phyloP scores from a whole-genome alignment of 345 rosid genomes.

The Mallotus nudiflorus region DNA sequence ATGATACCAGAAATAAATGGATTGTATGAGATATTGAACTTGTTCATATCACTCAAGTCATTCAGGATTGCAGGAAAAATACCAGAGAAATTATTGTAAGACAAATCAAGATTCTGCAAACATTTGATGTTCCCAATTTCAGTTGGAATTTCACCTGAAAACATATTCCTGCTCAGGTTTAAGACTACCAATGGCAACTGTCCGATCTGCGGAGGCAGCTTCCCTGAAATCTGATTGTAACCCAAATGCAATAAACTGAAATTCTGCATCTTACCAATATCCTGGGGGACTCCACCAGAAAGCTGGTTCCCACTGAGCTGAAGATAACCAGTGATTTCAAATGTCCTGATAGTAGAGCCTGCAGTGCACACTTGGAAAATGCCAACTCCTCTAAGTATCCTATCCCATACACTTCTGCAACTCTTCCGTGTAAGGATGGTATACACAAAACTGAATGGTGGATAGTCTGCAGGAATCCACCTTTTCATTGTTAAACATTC shows the following conservation, averaged over 20 bases:
- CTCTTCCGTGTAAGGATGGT: conserved; percentile 63
- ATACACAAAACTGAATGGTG: conserved; percentile 78
- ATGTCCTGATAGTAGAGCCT: conserved; percentile 37
- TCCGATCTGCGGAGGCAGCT: conserved; percentile 60
- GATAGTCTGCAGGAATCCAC: conserved; percentile 95
- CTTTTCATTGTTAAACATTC: conserved; percentile 81
- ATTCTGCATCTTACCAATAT: conserved; percentile 58
- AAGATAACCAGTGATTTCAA: conserved; percentile 67
- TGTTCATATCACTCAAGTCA: conserved; percentile 56
- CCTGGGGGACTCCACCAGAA: conserved; percentile 62
- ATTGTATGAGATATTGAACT: conserved; percentile 89
- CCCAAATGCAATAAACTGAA: conserved; percentile 76
- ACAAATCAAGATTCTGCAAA: conserved; percentile 76
- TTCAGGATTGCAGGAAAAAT: conserved; percentile 62
- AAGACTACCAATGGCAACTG: conserved; percentile 69
- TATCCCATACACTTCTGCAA: conserved; percentile 77
- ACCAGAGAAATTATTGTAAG: conserved; percentile 83
- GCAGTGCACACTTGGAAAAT: conserved; percentile 56
- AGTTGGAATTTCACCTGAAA: conserved; percentile 67
- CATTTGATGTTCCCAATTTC: conserved; percentile 65
- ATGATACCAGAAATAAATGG: conserved; percentile 61
- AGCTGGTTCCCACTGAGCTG: conserved; percentile 75
- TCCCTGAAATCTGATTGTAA: conserved; percentile 52
- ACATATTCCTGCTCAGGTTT: conserved; percentile 56
- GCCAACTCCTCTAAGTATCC: conserved; percentile 65